Evolutionary conservation across 2,329 filamentous ascomycete species (phyloP).

Genomic region (Aaosphaeria arxii): DNA sequence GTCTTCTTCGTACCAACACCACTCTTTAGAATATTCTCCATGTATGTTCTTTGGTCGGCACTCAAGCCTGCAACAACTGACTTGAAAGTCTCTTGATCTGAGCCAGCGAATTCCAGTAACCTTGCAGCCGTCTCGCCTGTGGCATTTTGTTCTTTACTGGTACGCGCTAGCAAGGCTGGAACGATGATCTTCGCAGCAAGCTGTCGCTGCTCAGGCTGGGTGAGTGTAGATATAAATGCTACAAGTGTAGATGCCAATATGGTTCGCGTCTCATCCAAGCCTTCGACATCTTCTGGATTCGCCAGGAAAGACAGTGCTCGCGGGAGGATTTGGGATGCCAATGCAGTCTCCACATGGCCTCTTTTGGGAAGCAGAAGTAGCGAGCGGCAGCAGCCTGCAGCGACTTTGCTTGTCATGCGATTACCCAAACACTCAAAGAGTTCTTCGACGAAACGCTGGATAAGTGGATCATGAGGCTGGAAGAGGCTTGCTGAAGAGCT

Average conservation of each 20-base stretch:
- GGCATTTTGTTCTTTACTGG: constrained; percentile 59
- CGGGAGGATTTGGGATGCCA: constrained; percentile 72
- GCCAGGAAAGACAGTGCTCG: constrained; percentile 73
- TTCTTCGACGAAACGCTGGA: constrained; percentile 74
- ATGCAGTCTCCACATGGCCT: constrained; percentile 48
- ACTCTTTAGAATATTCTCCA: constrained; percentile 77
- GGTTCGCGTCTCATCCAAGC: constrained; percentile 71
- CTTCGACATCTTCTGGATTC: constrained; percentile 62
- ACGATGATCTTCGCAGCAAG: constrained; percentile 73
- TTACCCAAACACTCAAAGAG: constrained; percentile 79
- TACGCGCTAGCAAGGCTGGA: constrained; percentile 72
- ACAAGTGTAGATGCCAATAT: constrained; percentile 73
- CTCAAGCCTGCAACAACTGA: constrained; percentile 70
- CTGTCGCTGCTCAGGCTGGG: constrained; percentile 23
- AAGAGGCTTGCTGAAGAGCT: constrained; percentile 75
- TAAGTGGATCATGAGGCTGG: constrained; percentile 69
- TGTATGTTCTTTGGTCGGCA: constrained; percentile 66
- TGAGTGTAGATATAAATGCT: constrained; percentile 58
- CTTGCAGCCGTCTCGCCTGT: constrained; percentile 67
- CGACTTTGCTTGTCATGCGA: constrained; percentile 82
- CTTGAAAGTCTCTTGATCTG: constrained; percentile 71
- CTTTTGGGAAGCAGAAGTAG: constrained; percentile 65
- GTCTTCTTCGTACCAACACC: constrained; percentile 47
- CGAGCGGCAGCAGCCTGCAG: constrained; percentile 84
- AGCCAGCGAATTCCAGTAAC: constrained; percentile 76